These are phyloP conservation scores for Geranium incanum DNA, from an alignment of 441 rosid genomes.

Conservation along the genomic window DNA sequence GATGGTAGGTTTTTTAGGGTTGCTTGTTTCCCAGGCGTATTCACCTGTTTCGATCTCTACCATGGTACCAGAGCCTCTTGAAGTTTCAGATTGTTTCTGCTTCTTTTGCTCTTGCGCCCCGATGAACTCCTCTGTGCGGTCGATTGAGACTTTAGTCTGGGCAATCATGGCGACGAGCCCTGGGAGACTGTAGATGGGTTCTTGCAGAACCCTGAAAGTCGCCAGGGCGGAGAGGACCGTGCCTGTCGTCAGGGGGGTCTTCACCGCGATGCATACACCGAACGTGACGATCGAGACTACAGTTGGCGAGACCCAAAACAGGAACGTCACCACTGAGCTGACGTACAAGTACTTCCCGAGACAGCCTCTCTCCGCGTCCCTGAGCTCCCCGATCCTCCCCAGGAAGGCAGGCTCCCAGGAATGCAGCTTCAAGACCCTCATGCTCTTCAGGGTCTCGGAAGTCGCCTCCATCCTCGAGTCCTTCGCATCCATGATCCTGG, in stretches of 20 bases:
- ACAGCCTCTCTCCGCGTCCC: slow-evolving; percentile 44
- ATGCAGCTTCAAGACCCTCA: slow-evolving; percentile 58
- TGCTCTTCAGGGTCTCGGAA: slow-evolving; percentile 60
- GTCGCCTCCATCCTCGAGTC: slow-evolving; percentile 62
- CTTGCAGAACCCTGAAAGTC: slow-evolving; percentile 58
- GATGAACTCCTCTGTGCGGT: slow-evolving; percentile 42
- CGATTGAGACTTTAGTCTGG: slow-evolving; percentile 55
- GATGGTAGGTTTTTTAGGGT: slow-evolving; percentile 27
- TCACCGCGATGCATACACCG: slow-evolving; percentile 39
- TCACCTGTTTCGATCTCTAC: slow-evolving; percentile 40
- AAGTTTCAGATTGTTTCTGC: slow-evolving; percentile 7
- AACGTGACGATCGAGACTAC: slow-evolving; percentile 49
- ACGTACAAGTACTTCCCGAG: slow-evolving; percentile 49
- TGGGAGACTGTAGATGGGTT: slow-evolving; percentile 58
- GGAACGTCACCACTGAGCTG: slow-evolving; percentile 46
- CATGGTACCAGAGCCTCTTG: slow-evolving; percentile 24
- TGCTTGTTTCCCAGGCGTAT: slow-evolving; percentile 41
- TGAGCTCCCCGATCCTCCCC: slow-evolving; percentile 40
- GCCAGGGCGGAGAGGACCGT: slow-evolving; percentile 61
- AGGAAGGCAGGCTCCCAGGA: slow-evolving; percentile 56
- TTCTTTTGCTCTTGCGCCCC: slow-evolving; percentile 47
- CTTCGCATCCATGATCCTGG: slow-evolving; percentile 58
- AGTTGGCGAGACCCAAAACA: slow-evolving; percentile 61
- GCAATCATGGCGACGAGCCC: slow-evolving; percentile 57
- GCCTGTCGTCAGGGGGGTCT: slow-evolving; percentile 42